phyloP scores from a whole-genome alignment of 139 green algal species.

The Yamagishiella unicocca region DNA sequence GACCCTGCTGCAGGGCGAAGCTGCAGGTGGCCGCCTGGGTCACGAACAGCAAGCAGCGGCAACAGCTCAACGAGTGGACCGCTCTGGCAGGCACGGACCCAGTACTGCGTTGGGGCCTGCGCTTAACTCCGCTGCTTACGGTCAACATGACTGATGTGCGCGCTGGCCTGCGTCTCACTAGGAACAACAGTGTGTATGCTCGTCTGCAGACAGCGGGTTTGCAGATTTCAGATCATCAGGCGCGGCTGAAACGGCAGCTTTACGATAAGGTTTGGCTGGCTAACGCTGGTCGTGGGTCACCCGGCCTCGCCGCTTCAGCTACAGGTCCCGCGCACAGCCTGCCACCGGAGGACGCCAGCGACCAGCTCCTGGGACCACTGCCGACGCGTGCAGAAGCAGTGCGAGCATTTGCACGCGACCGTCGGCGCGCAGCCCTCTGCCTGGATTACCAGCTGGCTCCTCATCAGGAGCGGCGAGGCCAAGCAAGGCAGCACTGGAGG shows the following conservation, averaged over 20 bases:
- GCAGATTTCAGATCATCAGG: slow-evolving; percentile 30
- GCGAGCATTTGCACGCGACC: slow-evolving; percentile 33
- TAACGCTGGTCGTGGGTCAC: background rate
- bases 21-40: slow-evolving; percentile 27
- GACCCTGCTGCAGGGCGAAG: background rate
- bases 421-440: slow-evolving; percentile 34
- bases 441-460: background rate
- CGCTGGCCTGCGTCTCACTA: background rate
- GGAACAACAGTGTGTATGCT: background rate
- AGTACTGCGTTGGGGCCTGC: slow-evolving; percentile 34
- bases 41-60: background rate
- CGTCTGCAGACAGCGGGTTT: background rate
- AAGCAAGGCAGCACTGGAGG: slow-evolving; percentile 5
- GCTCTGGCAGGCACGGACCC: background rate
- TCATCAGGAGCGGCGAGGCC: background rate
- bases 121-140: slow-evolving; percentile 38
- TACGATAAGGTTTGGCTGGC: slow-evolving; percentile 24
- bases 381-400: background rate
- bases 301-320: background rate
- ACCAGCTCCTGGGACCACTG: slow-evolving; percentile 27
- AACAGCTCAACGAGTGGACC: background rate
- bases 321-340: background rate
- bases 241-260: slow-evolving; percentile 20
- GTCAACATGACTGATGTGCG: slow-evolving; percentile 19
- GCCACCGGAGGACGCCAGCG: background rate